Base-by-base conservation (phyloP, 2,329 filamentous ascomycete genomes). In the Elsinoe perseae region DNA sequence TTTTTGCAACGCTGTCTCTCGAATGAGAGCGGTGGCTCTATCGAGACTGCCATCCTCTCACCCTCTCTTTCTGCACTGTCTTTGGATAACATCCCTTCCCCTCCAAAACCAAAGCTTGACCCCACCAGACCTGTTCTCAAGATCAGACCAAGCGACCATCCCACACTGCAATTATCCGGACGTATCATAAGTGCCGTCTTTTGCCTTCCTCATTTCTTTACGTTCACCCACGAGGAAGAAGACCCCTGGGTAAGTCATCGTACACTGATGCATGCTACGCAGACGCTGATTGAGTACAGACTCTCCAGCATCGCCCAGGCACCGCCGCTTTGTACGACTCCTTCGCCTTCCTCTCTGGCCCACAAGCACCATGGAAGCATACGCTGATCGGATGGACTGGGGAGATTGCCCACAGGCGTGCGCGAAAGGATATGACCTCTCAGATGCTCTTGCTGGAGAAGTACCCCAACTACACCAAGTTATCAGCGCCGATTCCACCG, bases 361-460 rank as follows among this genome's bases (percentile, higher is more conserved):
- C 86, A 56, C 80, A 86, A 42, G 85, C 86, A 1, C 84, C 86
- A 18, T 97, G 91, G 91, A 89, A 90, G 64, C 92, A 96, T 73
- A 93, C 85, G 0, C 80, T 96, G 4, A 87, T 97, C 54, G 91
- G 89, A 44, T 97, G 92, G 92, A 95, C 92, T 2, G 92, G 92
- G 58, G 92, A 97, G 59, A 75, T 78, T 36, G 59, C 63, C 16
- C 65, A 64, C 12, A 25, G 40, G 27, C 53, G 53, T 30, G 38
- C 53, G 4, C 53, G 53, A 23, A 64, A 61, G 28, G 58, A 43
- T 53, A 63, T 75, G 60, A 74, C 76, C 9, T 75, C 79, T 7
- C 70, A 78, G n/a, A 69, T 68, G 61, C 60, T 76, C 62, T 70
- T 77, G 18, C 73, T 77, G 5, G 53, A 56, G 27, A 25, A 34